Percentiles rank a stretch among this genome's conserved stretches.
Conservation (phyloP, 208 protist species). For the Blechomonas ayalai region DNA sequence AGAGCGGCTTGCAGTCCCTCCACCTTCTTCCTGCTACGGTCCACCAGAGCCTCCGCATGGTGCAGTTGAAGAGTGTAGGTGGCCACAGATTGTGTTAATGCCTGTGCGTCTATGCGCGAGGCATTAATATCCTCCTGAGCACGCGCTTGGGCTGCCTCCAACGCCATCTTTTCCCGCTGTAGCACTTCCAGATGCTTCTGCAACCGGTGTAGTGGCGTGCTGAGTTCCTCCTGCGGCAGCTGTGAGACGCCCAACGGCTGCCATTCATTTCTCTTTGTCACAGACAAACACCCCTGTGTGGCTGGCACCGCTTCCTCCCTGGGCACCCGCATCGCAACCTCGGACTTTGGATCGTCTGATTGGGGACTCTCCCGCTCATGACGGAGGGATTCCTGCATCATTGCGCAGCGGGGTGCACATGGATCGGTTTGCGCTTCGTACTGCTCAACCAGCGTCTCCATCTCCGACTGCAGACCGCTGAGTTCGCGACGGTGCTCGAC, state of each 20-base stretch:
- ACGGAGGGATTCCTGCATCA: not conserved
- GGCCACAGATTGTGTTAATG: not conserved
- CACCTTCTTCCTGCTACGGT: not conserved
- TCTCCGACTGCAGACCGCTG: constrained; percentile 27
- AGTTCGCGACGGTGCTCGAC: constrained; percentile 29
- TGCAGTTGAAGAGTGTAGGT: not conserved
- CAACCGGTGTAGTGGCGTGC: constrained; percentile 3
- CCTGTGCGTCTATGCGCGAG: not conserved
- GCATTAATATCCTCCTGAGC: constrained; percentile 13
- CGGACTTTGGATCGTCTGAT: constrained; percentile 1
- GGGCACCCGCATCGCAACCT: not conserved
- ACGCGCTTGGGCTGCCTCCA: constrained; percentile 13
- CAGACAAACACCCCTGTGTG: too few species aligned
- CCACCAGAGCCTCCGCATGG: not conserved
- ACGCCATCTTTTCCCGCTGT: not conserved
- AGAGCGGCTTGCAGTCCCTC: constrained; percentile 5
- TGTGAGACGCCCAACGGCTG: not conserved
- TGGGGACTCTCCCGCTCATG: too few species aligned
- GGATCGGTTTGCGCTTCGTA: constrained; percentile 17
- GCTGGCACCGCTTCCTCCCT: not conserved
- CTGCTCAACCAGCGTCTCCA: constrained; percentile 23
- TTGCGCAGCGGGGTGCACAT: not conserved
- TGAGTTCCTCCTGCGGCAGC: constrained; percentile 2
- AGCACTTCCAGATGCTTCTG: constrained; percentile 3
- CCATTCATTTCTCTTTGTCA: not conserved